Base-by-base conservation (phyloP, 352 stramenopile species). In the Phytopythium ostracodes region DNA sequence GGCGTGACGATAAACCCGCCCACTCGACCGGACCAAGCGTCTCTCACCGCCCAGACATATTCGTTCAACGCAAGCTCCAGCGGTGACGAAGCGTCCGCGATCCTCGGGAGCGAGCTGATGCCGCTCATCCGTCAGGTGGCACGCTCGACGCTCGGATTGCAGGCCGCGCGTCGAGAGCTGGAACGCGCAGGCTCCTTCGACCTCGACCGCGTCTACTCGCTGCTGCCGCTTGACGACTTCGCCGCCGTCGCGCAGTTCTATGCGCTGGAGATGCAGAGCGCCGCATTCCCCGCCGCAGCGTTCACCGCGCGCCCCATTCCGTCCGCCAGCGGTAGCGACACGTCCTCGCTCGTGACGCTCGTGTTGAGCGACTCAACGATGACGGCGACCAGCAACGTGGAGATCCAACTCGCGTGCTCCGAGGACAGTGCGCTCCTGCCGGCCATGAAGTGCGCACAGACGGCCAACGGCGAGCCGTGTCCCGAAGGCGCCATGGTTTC, bases 231-330 rank as follows among this genome's bases (percentile, higher is more conserved):
- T 0, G 70, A 79, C 4, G 72, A 73, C 11, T 70, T 79, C 11
- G 67, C 59, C 7, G 59, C 62, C 17, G 31, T 77, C 4, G 60
- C 72, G 3, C 66, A 75, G 59, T 77, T 81, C n/a, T 78, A 80
- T 52, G 63, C 75, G 12, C 65, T 84, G 4, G 61, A 79, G 10
- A 56, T 77, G 22, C 75, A 84, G 47, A 73, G 63, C 65, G 65
- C 70, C 18, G 65, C 78, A 47, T 84, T 81, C 50, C 72, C 72
- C 3, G 72, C 58, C 0, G 72, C 38, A 0, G 59, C 27, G 3
- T 77, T 84, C 67, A 81, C 75, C 1, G 57, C 62, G 22, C 63
- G 75, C 0, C 31, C 40, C 2, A 67, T 83, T 22, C 11, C 53
- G 24, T 31, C 60, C 15, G 18, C 12, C 8, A 11, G n/a, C 52